A percentile compares a stretch with the other conserved stretches of the same genome.
phyloP scores from a whole-genome alignment of 495 filamentous ascomycete genomes.

The Neurospora sp. region DNA sequence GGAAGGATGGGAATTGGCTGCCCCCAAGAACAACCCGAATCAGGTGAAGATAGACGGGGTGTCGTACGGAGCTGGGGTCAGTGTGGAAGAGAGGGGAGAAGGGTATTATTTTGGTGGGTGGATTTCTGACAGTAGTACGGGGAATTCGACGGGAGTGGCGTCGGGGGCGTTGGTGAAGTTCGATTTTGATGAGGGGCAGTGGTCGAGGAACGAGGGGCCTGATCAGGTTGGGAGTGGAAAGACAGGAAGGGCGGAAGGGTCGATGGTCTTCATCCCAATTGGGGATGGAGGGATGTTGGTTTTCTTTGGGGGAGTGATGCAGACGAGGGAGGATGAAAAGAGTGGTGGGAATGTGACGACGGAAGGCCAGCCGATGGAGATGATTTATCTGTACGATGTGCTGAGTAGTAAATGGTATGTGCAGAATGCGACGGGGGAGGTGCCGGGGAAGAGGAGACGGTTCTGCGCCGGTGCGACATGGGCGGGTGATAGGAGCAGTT shows the following conservation, averaged over 20 bases:
- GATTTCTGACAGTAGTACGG: constrained; percentile 23
- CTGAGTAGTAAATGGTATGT: constrained; percentile 42
- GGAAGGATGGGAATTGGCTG: constrained; percentile 12
- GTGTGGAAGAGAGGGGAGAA: constrained; percentile 14
- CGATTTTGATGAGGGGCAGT: neutral
- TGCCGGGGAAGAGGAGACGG: constrained; percentile 35
- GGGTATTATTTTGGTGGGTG: constrained; percentile 37
- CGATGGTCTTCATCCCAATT: constrained; percentile 40
- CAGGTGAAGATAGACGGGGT: constrained; percentile 5
- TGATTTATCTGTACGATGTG: constrained; percentile 45
- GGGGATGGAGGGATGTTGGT: constrained; percentile 43
- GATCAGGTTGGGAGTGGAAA: neutral
- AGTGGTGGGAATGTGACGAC: constrained; percentile 19
- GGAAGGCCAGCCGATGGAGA: constrained; percentile 22
- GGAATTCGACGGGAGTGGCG: neutral
- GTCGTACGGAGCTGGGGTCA: constrained; percentile 16
- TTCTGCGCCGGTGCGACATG: constrained; percentile 47
- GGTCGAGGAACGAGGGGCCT: neutral
- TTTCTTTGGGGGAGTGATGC: constrained; percentile 39
- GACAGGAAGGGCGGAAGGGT: constrained; percentile 32
- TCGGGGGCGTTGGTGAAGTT: neutral
- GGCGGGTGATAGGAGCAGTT: constrained; percentile 43
- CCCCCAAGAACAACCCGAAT: neutral
- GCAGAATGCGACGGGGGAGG: constrained; percentile 37
- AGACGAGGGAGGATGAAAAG: constrained; percentile 10